These are phyloP conservation scores for Marvania coccoides DNA, from an alignment of 139 green algal species.

Conservation along the genomic window DNA sequence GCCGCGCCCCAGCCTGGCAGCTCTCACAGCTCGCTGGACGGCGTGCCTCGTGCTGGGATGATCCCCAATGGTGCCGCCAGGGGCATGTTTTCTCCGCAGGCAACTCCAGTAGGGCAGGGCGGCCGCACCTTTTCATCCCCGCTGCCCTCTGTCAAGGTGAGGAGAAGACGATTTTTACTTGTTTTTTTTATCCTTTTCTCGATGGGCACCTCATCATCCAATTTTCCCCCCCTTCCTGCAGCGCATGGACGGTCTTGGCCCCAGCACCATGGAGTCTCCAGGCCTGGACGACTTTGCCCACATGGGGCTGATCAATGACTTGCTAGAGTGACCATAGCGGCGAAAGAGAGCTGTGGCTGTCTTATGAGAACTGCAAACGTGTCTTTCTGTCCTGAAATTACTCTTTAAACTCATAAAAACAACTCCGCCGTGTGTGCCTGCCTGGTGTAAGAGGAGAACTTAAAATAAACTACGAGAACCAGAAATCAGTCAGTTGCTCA, in stretches of 20 bases:
- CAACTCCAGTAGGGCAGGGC: background rate
- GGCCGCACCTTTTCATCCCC: background rate
- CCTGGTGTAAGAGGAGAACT: conserved; percentile 2
- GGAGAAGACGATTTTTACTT: no score
- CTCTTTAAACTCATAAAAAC: no score
- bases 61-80: background rate
- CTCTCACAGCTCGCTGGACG: no score
- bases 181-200: no score
- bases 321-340: conserved; percentile 53
- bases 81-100: background rate
- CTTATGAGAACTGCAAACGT: background rate
- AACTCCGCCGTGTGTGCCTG: no score
- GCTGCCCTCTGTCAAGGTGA: no score
- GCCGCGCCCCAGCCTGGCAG: no score
- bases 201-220: no score
- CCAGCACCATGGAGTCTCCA: conserved; percentile 37
- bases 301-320: conserved; percentile 72
- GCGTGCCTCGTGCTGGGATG: background rate
- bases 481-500: no score
- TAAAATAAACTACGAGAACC: no score
- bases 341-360: background rate
- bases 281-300: conserved; percentile 78
- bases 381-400: background rate
- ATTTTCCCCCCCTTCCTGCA: no score
- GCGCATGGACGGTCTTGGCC: background rate